Evolutionary conservation across 495 filamentous ascomycete species (phyloP), one percentile per base, ranked within the genome.

Genomic region (Aspergillus kassunensis): DNA sequence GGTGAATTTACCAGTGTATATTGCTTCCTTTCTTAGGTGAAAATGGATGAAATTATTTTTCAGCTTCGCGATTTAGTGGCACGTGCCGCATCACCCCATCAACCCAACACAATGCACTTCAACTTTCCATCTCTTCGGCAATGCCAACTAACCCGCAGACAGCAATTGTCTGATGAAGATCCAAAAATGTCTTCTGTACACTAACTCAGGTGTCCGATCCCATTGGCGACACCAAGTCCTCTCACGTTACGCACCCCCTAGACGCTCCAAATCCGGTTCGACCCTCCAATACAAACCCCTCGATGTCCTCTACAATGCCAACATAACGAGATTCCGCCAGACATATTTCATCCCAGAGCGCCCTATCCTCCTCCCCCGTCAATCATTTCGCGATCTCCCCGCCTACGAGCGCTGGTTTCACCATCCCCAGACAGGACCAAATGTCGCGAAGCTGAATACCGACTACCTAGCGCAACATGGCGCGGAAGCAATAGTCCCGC

Each of bases 341-440:
- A 51, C 63, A 45, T 76, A 63, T 52, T 83, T 84, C 59, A 36
- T 46, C 8, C 70, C 70, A 10, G 74, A 72, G 5, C 58, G 62
- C 29, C 81, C 82, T 2, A 66, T 61, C 4, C 43, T 82, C 25
- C 63, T 85, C 13, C 78, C 78, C 4, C 69, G 67, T 34, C 63
- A 62, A 1, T 46, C 66, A 15, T 80, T 81, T 35, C 46, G 45
- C 18, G 35, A 65, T 9, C 46, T 83, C 4, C 82, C 83, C 5
- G 80, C 79, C 3, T 60, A 75, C 29, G 59, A 60, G 20, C 74
- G 74, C 23, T 86, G 83, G 83, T 86, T 86, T 37, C 55, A 58
- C 8, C 41, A 55, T 15, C 47, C 49, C 4, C 9, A 16, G 15
- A 29, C 44, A 21, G 21, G 35, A 9, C 8, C 18, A 0, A 39